These are phyloP conservation scores for Aureobasidium leucospermi DNA, from an alignment of 2,329 filamentous ascomycete species.

Conservation along the genomic window DNA sequence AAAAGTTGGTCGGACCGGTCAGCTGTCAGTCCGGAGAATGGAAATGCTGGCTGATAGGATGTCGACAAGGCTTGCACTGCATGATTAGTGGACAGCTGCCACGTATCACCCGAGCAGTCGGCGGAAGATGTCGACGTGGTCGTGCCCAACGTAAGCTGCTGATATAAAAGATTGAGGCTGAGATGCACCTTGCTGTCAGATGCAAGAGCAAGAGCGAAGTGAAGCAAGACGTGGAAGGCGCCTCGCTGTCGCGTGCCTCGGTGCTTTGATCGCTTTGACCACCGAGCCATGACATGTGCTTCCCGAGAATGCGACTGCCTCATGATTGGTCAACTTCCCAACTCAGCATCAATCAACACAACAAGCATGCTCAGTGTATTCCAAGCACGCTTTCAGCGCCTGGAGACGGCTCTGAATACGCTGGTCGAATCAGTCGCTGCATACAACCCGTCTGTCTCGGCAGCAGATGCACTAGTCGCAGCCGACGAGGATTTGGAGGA, in stretches of 20 bases:
- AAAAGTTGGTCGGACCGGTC: neutral
- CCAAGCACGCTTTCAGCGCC: constrained; percentile 37
- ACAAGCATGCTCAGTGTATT: constrained; percentile 35
- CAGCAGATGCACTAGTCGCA: constrained; percentile 60
- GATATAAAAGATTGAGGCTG: neutral
- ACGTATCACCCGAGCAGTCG: neutral
- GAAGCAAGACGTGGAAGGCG: neutral
- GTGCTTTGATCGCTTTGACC: too few species aligned
- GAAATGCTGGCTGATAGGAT: neutral
- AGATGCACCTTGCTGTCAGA: neutral
- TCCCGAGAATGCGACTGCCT: neutral
- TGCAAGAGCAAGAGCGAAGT: neutral
- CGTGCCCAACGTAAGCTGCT: neutral
- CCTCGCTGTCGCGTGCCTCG: neutral
- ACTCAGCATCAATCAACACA: constrained; percentile 3
- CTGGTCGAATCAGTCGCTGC: constrained; percentile 75
- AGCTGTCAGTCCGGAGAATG: neutral
- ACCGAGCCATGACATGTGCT: neutral
- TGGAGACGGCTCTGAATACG: constrained; percentile 49
- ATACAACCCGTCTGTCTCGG: constrained; percentile 65
- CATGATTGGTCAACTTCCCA: constrained; percentile 11
- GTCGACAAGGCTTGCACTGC: neutral
- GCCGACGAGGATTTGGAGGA: constrained; percentile 62
- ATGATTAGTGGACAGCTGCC: neutral
- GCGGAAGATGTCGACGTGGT: neutral